Percentiles rank a stretch among this genome's conserved stretches.
Evolutionary conservation across 306 rosid species (phyloP).

Genomic region (Cicer judaicum): DNA sequence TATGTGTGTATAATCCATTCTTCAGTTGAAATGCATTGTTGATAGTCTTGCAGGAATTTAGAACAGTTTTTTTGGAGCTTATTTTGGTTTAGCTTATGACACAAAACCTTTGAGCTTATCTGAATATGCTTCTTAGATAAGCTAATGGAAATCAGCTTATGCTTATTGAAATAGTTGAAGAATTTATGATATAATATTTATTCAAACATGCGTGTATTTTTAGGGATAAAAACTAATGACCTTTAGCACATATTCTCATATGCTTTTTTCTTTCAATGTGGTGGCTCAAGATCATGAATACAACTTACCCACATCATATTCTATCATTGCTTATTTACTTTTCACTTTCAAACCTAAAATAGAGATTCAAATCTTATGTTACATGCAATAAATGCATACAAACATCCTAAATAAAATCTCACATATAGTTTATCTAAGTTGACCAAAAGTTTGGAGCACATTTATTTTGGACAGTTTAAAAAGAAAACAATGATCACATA

Average conservation of each 20-base stretch:
- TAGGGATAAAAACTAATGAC: neutral
- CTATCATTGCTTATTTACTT: no score
- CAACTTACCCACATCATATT: no score
- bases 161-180: conserved; percentile 3
- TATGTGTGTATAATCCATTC: conserved; percentile 1
- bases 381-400: no score
- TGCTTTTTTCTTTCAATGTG: no score
- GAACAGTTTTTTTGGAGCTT: conserved; percentile 1
- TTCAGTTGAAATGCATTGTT: conserved; percentile 11
- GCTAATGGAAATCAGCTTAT: conserved; percentile 7
- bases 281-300: no score
- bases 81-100: conserved; percentile 20
- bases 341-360: no score
- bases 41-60: neutral
- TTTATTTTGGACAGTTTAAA: neutral
- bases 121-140: conserved; percentile 9
- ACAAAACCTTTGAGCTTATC: conserved; percentile 1
- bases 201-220: neutral
- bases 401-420: neutral
- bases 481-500: neutral
- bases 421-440: neutral
- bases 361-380: no score
- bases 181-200: conserved; percentile 3
- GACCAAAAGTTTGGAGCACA: neutral
- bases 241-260: no score